A percentile compares a stretch with the other conserved stretches of the same genome.
These are phyloP conservation scores for Boehmeria nivea DNA, from an alignment of 306 rosid species.

Conservation along the genomic window DNA sequence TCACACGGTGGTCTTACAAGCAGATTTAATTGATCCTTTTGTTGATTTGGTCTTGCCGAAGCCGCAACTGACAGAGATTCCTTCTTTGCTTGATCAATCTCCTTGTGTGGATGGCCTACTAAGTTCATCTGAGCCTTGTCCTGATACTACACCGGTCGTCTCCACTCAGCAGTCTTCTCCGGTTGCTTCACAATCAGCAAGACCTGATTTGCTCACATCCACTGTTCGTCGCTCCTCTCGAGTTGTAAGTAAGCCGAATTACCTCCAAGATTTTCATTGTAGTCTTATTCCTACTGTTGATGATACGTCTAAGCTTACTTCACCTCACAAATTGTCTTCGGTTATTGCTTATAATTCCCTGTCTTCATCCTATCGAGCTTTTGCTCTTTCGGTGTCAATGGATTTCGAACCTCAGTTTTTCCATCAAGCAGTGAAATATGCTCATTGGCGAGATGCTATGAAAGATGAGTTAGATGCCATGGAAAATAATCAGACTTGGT, in stretches of 20 bases:
- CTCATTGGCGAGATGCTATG: neutral
- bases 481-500: neutral
- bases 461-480: neutral
- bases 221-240: neutral
- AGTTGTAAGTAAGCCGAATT: neutral
- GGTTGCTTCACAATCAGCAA: neutral
- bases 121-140: neutral
- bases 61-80: too few species aligned
- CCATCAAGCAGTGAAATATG: neutral
- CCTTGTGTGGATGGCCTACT: neutral
- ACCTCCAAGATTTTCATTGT: neutral
- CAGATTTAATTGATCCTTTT: neutral
- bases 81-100: neutral
- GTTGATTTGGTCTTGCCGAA: neutral
- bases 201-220: neutral
- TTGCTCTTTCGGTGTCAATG: neutral
- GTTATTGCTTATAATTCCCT: neutral
- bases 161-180: neutral
- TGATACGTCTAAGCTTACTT: neutral
- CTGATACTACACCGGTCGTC: neutral
- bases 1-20: neutral
- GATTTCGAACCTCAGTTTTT: neutral
- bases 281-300: neutral
- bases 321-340: neutral
- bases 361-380: neutral